Evolutionary conservation across 139 green algal species (phyloP), one percentile per base, ranked within the genome.

Genomic region (Picochlorum sp.): DNA sequence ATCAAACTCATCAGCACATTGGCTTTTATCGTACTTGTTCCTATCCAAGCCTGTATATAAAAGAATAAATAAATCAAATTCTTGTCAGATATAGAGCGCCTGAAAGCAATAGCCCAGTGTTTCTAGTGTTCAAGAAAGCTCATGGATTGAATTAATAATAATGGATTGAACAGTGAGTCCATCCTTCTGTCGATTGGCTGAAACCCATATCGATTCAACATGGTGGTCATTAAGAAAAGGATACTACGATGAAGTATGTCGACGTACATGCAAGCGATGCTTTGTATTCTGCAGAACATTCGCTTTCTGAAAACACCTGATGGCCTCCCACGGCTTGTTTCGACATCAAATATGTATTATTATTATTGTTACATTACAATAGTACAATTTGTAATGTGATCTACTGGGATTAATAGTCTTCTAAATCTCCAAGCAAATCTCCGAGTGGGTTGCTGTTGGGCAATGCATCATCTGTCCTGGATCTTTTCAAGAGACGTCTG

Each of bases 1-100:
- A 5, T 71, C 62, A 45, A 75, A 75, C 9, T 47, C 31, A 23
- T 55, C 51, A 55, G 60, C 18, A 21, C 69, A 75, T 62, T 62
- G 50, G 8, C 4, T 47, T 26, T 65, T 65, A 51, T 75, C 63
- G 52, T 71, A 67, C 3, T 71, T 49, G 59, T 75, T 70, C 52
- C 71, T 60, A 41, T 71, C 69, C 11, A 75, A 45, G 62, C 69
- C 69, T 75, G 69, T 8, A 1, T 21, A 49, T 11, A 4, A 34
- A 31, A 2, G 37, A 31, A 20, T 23, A 4, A 49, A 8, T 9
- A 7, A 30, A 28, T 28, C 24, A 28, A 13, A 54, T 13, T 9
- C 18, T 3, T 54, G 47, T 21, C 18, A 26, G 47, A 54, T 41
- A 11, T 0, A 41, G 9, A 0, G 34, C 34, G 8, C 8, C 1